Evolutionary conservation across 176 grass and related monocot species (phyloP).

Genomic region (Raddia guianensis): DNA sequence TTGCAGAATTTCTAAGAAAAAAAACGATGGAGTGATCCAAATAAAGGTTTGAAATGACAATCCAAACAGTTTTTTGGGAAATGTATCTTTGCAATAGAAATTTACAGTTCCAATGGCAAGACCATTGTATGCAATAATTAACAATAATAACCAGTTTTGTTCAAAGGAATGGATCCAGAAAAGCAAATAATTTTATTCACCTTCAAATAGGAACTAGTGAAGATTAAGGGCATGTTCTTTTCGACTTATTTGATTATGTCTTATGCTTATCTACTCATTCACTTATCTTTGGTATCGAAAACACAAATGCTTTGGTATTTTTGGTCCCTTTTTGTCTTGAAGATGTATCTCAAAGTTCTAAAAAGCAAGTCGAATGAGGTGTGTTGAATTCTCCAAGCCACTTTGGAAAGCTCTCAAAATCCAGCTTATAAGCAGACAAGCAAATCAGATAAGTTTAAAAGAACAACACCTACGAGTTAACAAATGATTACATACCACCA

Average conservation of each 20-base stretch:
- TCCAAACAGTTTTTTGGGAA: neutral
- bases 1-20: slow-evolving; percentile 22
- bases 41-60: slow-evolving; percentile 4
- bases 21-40: neutral
- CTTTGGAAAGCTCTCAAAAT: no score
- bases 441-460: no score
- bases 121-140: neutral
- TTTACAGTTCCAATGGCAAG: neutral
- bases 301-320: no score
- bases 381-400: no score
- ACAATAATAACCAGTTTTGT: neutral
- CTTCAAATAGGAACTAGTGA: slow-evolving; percentile 22
- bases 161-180: slow-evolving; percentile 7
- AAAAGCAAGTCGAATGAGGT: no score
- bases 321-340: no score
- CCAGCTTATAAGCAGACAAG: no score
- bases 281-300: no score
- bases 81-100: neutral
- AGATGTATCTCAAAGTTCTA: no score
- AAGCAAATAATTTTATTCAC: neutral
- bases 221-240: neutral
- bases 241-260: no score
- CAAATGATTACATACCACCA: slow-evolving; percentile 8
- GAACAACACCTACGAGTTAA: neutral
- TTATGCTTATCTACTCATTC: no score